Evolutionary conservation across 2,329 filamentous ascomycete species (phyloP).

Genomic region (Botrytis fabae): DNA sequence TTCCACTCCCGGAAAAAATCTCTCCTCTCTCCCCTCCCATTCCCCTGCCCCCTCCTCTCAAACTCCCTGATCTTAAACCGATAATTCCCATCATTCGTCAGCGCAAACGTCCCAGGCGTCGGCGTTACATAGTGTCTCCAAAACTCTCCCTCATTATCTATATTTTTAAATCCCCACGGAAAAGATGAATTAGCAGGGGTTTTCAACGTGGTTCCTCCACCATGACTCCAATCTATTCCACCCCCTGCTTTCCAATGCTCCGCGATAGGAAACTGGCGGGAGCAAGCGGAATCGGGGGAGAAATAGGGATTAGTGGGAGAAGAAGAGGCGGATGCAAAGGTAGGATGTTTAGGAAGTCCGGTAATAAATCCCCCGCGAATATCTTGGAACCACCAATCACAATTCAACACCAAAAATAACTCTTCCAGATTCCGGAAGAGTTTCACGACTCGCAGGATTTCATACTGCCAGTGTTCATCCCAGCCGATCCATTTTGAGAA

Average conservation of each 20-base stretch:
- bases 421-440: neutral
- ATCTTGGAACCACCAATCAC: neutral
- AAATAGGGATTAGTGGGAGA: neutral
- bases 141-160: neutral
- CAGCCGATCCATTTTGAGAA: neutral
- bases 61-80: neutral
- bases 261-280: accelerated
- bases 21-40: neutral
- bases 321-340: neutral
- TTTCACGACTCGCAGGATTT: neutral
- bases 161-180: neutral
- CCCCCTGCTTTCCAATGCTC: neutral
- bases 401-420: neutral
- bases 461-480: neutral
- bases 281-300: neutral
- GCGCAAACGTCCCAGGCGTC: neutral
- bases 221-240: neutral
- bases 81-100: neutral
- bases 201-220: neutral
- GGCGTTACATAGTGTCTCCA: neutral
- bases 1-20: neutral
- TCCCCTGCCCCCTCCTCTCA: neutral
- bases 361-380: neutral
- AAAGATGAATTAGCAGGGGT: neutral
- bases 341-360: neutral